Conservation (phyloP, 1,284 basidiomycete species). For the Moesziomyces antarcticus region DNA sequence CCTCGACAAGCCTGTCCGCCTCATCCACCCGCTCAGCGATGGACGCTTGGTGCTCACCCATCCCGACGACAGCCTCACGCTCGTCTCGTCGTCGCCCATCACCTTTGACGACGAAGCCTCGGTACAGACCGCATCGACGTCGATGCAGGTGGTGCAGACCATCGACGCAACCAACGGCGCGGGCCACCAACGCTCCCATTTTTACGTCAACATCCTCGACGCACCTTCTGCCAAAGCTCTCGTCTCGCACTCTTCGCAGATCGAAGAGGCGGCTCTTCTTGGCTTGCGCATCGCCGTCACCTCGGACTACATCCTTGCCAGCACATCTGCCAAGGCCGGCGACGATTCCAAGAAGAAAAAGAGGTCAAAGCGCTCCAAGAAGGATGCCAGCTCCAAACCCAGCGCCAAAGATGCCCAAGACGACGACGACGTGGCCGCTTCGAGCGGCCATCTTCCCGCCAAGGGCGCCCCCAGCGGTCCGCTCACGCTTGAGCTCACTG, state of each 20-base stretch:
- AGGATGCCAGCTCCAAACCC: slow-evolving; percentile 1
- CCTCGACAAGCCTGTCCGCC: slow-evolving; percentile 19
- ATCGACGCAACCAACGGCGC: slow-evolving; percentile 11
- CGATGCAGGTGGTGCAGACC: slow-evolving; percentile 19
- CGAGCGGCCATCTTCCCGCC: slow-evolving; percentile 2
- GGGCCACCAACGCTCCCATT: slow-evolving; percentile 19
- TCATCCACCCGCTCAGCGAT: slow-evolving; percentile 40
- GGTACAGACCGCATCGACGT: slow-evolving; percentile 10
- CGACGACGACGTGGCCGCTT: slow-evolving; percentile 9
- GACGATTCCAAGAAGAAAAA: slow-evolving; percentile 38
- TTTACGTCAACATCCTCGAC: slow-evolving; percentile 38
- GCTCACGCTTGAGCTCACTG: slow-evolving; percentile 28
- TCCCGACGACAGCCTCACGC: slow-evolving; percentile 34
- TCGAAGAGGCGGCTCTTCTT: slow-evolving; percentile 34
- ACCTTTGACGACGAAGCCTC: slow-evolving; percentile 28
- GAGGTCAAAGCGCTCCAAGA: slow-evolving; percentile 34
- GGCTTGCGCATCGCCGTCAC: slow-evolving; percentile 37
- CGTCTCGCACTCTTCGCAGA: slow-evolving; percentile 16
- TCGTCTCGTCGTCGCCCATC: slow-evolving; percentile 15
- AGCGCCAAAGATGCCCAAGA: slow-evolving; percentile 1
- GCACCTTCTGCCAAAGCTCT: slow-evolving; percentile 23
- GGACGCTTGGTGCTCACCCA: slow-evolving; percentile 39
- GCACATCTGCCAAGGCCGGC: background rate
- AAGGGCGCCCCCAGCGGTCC: slow-evolving; percentile 7
- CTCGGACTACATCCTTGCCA: slow-evolving; percentile 8